Conservation (phyloP, 352 stramenopile genomes). For the Phytophthora capsici region DNA sequence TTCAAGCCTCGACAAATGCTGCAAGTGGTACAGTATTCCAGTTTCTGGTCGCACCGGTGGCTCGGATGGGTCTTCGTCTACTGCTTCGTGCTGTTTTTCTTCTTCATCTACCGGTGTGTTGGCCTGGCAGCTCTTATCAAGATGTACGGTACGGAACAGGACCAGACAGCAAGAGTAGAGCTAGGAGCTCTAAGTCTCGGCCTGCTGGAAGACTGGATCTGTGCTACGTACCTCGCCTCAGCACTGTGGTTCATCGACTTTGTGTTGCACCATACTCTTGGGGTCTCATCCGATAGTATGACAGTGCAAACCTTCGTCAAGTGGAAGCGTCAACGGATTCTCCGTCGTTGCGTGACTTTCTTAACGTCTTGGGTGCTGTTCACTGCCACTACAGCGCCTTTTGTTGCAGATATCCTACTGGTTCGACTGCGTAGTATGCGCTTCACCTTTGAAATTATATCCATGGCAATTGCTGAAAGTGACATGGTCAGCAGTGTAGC, state of each 20-base stretch:
- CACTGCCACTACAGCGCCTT: constrained; percentile 18
- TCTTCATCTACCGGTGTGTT: constrained; percentile 25
- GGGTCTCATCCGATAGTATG: constrained; percentile 19
- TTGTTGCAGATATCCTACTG: constrained; percentile 32
- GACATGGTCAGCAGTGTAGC: constrained; percentile 29
- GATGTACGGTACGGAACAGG: constrained; percentile 31
- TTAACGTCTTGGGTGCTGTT: constrained; percentile 30
- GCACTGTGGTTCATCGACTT: constrained; percentile 39
- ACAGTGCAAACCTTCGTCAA: constrained; percentile 33
- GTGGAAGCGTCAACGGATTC: constrained; percentile 27
- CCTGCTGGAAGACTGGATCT: constrained; percentile 35
- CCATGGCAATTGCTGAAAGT: constrained; percentile 33
- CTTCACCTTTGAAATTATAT: constrained; percentile 39
- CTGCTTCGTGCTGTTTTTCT: constrained; percentile 25
- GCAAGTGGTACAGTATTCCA: constrained; percentile 11
- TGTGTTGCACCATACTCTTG: constrained; percentile 13
- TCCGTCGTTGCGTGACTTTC: constrained; percentile 28
- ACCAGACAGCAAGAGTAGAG: constrained; percentile 17
- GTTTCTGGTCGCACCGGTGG: constrained; percentile 25
- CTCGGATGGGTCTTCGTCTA: constrained; percentile 33
- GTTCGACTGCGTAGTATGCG: constrained; percentile 35
- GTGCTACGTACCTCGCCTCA: constrained; percentile 35
- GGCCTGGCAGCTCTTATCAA: constrained; percentile 17
- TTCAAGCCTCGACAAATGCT: constrained; percentile 20
- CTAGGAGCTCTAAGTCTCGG: constrained; percentile 29